phyloP scores from a whole-genome alignment of 2,329 filamentous ascomycete species.

The Allantophomopsis cytisporea region DNA sequence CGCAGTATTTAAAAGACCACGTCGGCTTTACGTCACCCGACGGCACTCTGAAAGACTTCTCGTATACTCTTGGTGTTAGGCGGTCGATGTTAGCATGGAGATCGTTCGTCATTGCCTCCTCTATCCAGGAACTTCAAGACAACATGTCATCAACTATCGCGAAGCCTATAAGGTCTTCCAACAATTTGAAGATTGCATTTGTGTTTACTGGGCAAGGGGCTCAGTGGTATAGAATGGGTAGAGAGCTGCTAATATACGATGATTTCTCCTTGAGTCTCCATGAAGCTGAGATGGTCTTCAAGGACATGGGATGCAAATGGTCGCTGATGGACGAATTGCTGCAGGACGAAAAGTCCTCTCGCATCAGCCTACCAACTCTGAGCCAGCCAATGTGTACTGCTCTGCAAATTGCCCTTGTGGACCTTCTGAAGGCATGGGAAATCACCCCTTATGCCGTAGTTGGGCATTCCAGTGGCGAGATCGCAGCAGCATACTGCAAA shows the following conservation, averaged over 20 bases:
- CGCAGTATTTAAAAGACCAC: neutral
- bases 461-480: conserved; percentile 31
- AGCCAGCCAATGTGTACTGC: conserved; percentile 27
- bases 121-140: neutral
- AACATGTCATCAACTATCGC: neutral
- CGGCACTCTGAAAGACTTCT: neutral
- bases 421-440: conserved; percentile 25
- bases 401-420: conserved; percentile 27
- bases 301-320: neutral
- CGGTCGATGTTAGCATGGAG: neutral
- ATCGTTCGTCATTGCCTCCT: neutral
- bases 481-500: conserved; percentile 26
- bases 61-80: conserved; percentile 3
- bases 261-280: neutral
- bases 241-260: neutral
- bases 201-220: conserved; percentile 7
- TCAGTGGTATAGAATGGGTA: conserved; percentile 4
- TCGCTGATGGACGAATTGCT: neutral
- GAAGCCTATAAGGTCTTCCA: neutral
- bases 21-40: neutral
- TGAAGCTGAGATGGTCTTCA: neutral
- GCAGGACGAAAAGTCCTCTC: conserved; percentile 15
- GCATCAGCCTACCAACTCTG: neutral
- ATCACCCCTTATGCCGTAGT: conserved; percentile 21
- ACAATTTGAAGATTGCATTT: neutral